Evolutionary conservation across 2,329 filamentous ascomycete genomes (phyloP), one percentile per base, ranked within the genome.

Genomic region (Botrytis byssoidea): DNA sequence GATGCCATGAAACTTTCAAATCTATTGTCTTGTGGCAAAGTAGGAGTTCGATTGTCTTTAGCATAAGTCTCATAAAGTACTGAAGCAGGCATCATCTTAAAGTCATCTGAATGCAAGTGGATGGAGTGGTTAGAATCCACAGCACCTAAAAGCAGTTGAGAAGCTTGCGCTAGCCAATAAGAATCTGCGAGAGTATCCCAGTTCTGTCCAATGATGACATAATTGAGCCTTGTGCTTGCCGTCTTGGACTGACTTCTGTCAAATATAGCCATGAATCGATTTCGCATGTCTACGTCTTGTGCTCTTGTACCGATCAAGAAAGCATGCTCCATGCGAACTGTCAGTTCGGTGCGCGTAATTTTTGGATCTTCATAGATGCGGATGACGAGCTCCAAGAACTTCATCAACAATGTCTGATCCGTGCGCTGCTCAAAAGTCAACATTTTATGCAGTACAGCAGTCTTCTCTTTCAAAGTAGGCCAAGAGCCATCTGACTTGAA

Each of bases 371-470:
- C 97, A 81, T 99, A 99, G 74, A 99, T 98, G 67, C 95, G 91
- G 78, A 99, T 97, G 40, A 99, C 96, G 40, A 99, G 89, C 77
- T 98, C 93, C 74, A 99, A 86, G 84, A 98, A 99, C 81, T 95
- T 95, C 77, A 92, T 94, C 73, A 99, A 86, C 84, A 99, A 91
- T 0, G 92, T 94, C 46, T 91, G 89, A 80, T 98, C 95, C 42
- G 88, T 84, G 57, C 96, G 89, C 73, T 93, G 90, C 83, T 99
- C 96, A 78, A 99, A 99, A 0, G 95, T 91, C 25, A 98, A 85
- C 96, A 99, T 99, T 84, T 99, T 99, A 79, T 97, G 95, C n/a
- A 99, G 85, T 1, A 99, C 96, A 1, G 97, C 97, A 0, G 95
- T 98, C 85, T 99, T 99, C 83, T 99, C 97, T 82, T 99, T 99